Conservation (phyloP, 2,329 filamentous ascomycete species). For the Sporothrix euskadiensis region DNA sequence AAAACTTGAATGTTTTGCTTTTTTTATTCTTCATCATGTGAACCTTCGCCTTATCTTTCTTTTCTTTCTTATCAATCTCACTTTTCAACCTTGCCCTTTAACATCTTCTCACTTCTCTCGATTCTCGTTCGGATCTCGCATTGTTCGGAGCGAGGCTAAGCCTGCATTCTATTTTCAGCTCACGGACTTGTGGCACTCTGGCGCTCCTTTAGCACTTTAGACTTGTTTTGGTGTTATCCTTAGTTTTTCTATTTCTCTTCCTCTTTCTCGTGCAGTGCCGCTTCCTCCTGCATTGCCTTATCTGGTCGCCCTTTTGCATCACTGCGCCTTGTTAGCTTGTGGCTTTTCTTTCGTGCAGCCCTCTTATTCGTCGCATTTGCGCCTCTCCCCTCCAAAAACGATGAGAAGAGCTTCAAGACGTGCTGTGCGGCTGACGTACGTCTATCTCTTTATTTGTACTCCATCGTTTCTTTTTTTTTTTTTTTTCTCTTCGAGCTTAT, state of each 20-base stretch:
- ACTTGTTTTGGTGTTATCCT: background rate
- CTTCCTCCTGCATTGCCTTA: background rate
- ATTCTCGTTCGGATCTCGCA: background rate
- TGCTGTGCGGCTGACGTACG: slow-evolving; percentile 20
- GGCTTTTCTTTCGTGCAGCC: slow-evolving; percentile 3
- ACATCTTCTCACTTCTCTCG: background rate
- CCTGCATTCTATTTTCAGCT: slow-evolving; percentile 19
- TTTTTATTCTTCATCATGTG: background rate
- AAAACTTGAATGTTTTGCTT: background rate
- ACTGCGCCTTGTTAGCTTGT: slow-evolving; percentile 14
- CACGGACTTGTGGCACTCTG: background rate
- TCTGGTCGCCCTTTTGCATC: slow-evolving; percentile 1
- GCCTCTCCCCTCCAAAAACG: background rate
- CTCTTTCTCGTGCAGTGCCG: background rate
- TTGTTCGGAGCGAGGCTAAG: slow-evolving; percentile 13
- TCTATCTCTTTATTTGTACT: background rate
- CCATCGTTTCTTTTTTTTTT: background rate
- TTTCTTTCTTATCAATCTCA: background rate
- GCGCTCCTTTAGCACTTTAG: background rate
- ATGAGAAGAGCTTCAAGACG: background rate
- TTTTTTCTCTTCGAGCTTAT: background rate
- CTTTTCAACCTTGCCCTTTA: background rate
- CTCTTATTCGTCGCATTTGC: slow-evolving; percentile 3
- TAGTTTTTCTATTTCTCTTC: background rate
- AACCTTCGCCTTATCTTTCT: background rate